These are phyloP conservation scores for Xanthoconium purpureum DNA, from an alignment of 768 basidiomycete genomes.

Conservation along the genomic window DNA sequence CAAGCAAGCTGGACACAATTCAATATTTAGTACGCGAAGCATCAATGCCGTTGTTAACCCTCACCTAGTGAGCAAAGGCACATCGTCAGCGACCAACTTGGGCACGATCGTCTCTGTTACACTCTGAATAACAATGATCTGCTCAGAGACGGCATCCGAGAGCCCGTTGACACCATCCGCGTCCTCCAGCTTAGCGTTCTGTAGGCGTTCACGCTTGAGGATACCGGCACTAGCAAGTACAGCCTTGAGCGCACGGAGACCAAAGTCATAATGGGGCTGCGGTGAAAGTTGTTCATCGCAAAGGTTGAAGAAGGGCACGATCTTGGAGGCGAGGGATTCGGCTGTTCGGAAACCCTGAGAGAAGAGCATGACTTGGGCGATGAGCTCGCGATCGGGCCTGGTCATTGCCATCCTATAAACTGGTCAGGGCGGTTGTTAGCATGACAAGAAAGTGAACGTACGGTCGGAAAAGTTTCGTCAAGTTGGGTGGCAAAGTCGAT, in stretches of 20 bases:
- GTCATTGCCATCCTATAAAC: conserved; percentile 93
- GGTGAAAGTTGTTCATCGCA: conserved; percentile 96
- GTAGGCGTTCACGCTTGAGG: conserved; percentile 87
- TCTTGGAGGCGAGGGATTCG: conserved; percentile 95
- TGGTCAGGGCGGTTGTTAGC: conserved; percentile 7
- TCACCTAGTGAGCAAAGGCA: conserved; percentile 88
- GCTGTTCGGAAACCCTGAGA: conserved; percentile 99
- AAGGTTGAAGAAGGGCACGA: conserved; percentile 99
- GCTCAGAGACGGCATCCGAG: conserved; percentile 78
- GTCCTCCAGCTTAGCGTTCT: conserved; percentile 40
- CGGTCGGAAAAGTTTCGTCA: conserved; percentile 93
- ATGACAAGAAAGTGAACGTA: conserved; percentile 38
- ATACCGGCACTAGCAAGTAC: conserved; percentile 97
- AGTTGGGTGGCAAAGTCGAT: conserved; percentile 81
- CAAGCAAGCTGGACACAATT: conserved; percentile 60
- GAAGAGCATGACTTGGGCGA: conserved; percentile 99
- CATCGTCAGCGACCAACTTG: conserved; percentile 96
- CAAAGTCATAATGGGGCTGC: conserved; percentile 99
- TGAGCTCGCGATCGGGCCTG: conserved; percentile 94
- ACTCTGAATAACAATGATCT: conserved; percentile 97
- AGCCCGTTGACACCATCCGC: conserved; percentile 47
- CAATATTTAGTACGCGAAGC: background rate
- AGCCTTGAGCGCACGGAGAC: conserved; percentile 94
- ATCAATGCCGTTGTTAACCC: conserved; percentile 12
- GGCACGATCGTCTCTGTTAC: conserved; percentile 98